Percentiles rank a stretch among this genome's conserved stretches.
These are phyloP conservation scores for Aspergillaceae sp. DNA, from an alignment of 2,329 filamentous ascomycete species.

Conservation along the genomic window DNA sequence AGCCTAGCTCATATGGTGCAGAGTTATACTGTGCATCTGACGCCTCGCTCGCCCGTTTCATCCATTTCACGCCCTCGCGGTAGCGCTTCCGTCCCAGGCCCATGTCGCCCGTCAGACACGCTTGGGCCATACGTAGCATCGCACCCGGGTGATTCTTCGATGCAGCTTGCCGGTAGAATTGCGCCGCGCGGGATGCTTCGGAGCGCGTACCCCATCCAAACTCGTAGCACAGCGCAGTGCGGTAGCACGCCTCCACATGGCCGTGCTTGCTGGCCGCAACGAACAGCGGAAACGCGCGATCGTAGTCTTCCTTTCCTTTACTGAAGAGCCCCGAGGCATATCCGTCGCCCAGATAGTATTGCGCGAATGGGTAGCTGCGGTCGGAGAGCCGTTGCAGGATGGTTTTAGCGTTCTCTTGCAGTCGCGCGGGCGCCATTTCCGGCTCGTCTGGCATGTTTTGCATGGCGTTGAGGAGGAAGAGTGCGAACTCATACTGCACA, in stretches of 20 bases:
- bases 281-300: slow-evolving; percentile 86
- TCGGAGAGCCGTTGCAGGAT: slow-evolving; percentile 82
- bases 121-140: slow-evolving; percentile 83
- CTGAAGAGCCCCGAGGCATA: slow-evolving; percentile 91
- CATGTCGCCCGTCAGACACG: slow-evolving; percentile 81
- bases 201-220: slow-evolving; percentile 95
- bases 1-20: slow-evolving; percentile 81
- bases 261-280: slow-evolving; percentile 91
- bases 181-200: slow-evolving; percentile 82
- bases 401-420: slow-evolving; percentile 77
- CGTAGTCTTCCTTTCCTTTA: slow-evolving; percentile 87
- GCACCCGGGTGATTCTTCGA: slow-evolving; percentile 93
- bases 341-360: slow-evolving; percentile 94
- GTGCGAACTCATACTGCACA: slow-evolving; percentile 91
- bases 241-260: slow-evolving; percentile 91
- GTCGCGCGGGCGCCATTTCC: slow-evolving; percentile 50
- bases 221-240: slow-evolving; percentile 89
- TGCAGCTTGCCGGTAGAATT: slow-evolving; percentile 83
- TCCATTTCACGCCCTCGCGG: slow-evolving; percentile 88
- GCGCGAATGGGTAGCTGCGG: slow-evolving; percentile 87
- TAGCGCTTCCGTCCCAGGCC: slow-evolving; percentile 68
- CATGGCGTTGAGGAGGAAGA: slow-evolving; percentile 85
- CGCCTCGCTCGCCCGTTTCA: slow-evolving; percentile 84
- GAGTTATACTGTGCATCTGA: slow-evolving; percentile 88
- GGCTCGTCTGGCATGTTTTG: slow-evolving; percentile 9